Conservation (phyloP, 2,329 filamentous ascomycete genomes). For the Aspergillus novofumigatus region DNA sequence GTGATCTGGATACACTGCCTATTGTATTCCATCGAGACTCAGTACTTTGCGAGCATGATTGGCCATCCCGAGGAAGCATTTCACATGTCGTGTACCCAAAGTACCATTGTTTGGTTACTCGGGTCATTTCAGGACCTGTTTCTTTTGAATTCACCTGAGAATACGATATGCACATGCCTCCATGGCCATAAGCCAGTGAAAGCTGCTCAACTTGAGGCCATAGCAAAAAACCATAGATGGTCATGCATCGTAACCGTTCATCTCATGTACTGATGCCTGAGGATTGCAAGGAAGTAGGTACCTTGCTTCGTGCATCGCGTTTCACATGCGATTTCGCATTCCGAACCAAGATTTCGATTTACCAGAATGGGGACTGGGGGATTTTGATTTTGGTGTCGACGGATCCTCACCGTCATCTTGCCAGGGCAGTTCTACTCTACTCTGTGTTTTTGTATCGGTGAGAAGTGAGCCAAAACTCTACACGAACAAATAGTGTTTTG, state of each 20-base stretch:
- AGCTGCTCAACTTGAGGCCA: too few relatives aligned
- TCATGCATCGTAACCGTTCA: background rate
- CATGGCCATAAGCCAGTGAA: background rate
- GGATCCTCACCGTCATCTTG: too few relatives aligned
- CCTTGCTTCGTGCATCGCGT: background rate
- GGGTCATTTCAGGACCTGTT: background rate
- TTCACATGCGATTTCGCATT: background rate
- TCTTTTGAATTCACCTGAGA: background rate
- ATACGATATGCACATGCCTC: background rate
- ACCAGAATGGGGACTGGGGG: too few relatives aligned
- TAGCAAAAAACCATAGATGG: too few relatives aligned
- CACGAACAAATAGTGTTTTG: too few relatives aligned
- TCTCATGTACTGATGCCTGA: background rate
- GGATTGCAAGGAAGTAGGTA: background rate
- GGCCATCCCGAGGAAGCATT: background rate
- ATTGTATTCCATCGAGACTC: background rate
- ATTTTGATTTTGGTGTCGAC: too few relatives aligned
- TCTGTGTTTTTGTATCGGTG: too few relatives aligned
- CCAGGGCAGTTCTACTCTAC: too few relatives aligned
- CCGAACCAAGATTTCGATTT: too few relatives aligned
- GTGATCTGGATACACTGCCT: background rate
- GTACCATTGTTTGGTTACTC: background rate
- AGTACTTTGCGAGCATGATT: background rate
- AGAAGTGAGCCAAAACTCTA: too few relatives aligned
- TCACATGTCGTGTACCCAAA: background rate